These are phyloP conservation scores for Cryphonectria japonica DNA, from an alignment of 2,329 filamentous ascomycete genomes.

Conservation along the genomic window DNA sequence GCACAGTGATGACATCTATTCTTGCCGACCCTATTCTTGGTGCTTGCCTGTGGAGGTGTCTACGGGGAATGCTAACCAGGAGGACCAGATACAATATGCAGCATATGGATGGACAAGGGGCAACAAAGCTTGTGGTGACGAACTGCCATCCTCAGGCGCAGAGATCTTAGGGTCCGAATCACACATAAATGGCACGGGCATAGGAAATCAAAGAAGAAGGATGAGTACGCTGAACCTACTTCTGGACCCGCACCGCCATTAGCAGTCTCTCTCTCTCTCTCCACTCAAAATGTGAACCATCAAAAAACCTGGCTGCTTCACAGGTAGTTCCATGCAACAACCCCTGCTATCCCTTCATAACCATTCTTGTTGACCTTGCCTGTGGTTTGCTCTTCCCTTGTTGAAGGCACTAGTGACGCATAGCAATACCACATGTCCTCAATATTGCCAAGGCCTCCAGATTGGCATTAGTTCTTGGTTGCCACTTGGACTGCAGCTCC, in stretches of 20 bases:
- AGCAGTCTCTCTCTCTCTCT: not conserved
- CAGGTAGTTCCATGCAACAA: not conserved
- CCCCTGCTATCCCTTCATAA: not conserved
- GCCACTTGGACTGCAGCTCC: conserved; percentile 13
- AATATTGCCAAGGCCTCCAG: not conserved
- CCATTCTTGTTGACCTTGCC: too few relatives aligned
- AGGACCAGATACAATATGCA: too few relatives aligned
- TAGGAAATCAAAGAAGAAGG: not conserved
- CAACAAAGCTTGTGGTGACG: too few relatives aligned
- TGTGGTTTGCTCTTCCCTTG: too few relatives aligned
- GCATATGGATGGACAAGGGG: too few relatives aligned
- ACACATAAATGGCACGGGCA: too few relatives aligned
- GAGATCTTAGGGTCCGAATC: too few relatives aligned
- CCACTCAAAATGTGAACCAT: not conserved
- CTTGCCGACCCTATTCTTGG: too few relatives aligned
- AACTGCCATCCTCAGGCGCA: too few relatives aligned
- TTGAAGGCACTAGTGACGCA: not conserved
- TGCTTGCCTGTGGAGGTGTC: too few relatives aligned
- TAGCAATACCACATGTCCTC: not conserved
- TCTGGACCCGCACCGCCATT: not conserved
- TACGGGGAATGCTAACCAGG: too few relatives aligned
- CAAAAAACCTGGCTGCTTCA: not conserved
- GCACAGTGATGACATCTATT: too few relatives aligned
- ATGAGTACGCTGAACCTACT: not conserved
- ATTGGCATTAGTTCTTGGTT: not conserved